Percentiles rank a stretch among this genome's conserved stretches.
Conservation (phyloP, 2,329 filamentous ascomycete species). For the Penicillium decumbens region DNA sequence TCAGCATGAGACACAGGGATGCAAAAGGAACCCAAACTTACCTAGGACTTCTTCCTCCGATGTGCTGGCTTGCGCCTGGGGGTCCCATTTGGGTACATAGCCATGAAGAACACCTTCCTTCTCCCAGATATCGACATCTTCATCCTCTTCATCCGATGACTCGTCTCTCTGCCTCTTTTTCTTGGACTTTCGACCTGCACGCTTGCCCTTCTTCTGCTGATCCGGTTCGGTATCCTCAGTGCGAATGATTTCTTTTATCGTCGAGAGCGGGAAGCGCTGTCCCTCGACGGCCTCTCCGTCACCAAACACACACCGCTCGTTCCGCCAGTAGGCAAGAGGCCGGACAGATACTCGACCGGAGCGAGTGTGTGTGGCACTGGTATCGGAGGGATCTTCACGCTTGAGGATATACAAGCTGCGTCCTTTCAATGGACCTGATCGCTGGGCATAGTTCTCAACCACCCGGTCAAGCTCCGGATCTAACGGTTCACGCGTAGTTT, state of each 20-base stretch:
- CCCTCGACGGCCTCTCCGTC: constrained; percentile 55
- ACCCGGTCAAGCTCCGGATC: constrained; percentile 40
- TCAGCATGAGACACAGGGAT: constrained; percentile 1
- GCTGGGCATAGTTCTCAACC: constrained; percentile 42
- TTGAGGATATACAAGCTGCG: constrained; percentile 50
- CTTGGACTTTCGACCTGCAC: constrained; percentile 31
- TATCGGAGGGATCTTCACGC: constrained; percentile 50
- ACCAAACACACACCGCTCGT: constrained; percentile 70
- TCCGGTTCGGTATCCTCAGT: constrained; percentile 58
- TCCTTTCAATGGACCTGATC: constrained; percentile 45
- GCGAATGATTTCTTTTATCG: constrained; percentile 72
- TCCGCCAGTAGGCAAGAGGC: constrained; percentile 81
- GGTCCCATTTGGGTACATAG: constrained; percentile 43
- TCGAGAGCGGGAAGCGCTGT: constrained; percentile 60
- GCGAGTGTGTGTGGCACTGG: constrained; percentile 59
- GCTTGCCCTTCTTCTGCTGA: constrained; percentile 36
- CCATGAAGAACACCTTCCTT: constrained; percentile 44
- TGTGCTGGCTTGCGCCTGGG: constrained; percentile 33
- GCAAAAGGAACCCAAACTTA: constrained; percentile 16
- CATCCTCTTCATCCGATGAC: constrained; percentile 39
- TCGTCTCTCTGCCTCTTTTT: constrained; percentile 34
- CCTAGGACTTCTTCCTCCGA: constrained; percentile 42
- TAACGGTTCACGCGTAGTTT: constrained; percentile 24
- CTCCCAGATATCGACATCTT: constrained; percentile 43
- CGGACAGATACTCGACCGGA: constrained; percentile 73